These are phyloP conservation scores for Emmonsia crescens DNA, from an alignment of 2,329 filamentous ascomycete genomes.

Conservation along the genomic window DNA sequence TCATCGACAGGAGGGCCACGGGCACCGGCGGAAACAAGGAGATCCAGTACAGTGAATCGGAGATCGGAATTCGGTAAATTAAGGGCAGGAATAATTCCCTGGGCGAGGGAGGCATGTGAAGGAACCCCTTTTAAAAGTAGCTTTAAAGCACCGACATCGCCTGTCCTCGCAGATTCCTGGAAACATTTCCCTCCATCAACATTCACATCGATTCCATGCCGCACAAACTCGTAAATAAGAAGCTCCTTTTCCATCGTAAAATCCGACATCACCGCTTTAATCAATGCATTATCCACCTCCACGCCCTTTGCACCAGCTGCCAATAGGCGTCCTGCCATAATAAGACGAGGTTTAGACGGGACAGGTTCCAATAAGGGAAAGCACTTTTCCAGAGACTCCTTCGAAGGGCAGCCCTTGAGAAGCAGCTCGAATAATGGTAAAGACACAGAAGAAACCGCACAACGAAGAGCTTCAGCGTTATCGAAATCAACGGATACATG, in stretches of 20 bases:
- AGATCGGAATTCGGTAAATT: constrained; percentile 8
- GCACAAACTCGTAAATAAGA: constrained; percentile 12
- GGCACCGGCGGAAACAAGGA: constrained; percentile 12
- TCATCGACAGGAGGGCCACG: constrained; percentile 10
- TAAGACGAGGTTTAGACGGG: constrained; percentile 5
- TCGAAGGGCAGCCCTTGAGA: constrained; percentile 11
- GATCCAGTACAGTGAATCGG: constrained; percentile 11
- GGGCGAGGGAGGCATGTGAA: constrained; percentile 10
- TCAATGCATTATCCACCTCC: constrained; percentile 8
- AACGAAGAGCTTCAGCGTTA: constrained; percentile 13
- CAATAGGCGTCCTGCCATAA: constrained; percentile 9
- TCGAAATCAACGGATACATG: constrained; percentile 19
- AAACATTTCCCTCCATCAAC: constrained; percentile 11
- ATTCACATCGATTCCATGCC: constrained; percentile 12
- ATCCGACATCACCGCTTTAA: constrained; percentile 5
- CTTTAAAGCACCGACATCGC: constrained; percentile 11
- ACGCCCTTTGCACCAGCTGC: constrained; percentile 12
- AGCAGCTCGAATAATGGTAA: constrained; percentile 11
- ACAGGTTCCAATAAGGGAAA: constrained; percentile 8
- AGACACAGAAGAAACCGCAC: constrained; percentile 12
- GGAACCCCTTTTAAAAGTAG: constrained; percentile 12
- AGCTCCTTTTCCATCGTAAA: constrained; percentile 7
- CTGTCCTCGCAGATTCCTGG: constrained; percentile 7
- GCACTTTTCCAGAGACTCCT: constrained; percentile 8
- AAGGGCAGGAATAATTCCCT: constrained; percentile 9